Evolutionary conservation across 2,329 filamentous ascomycete genomes (phyloP).

Genomic region (Ophiostoma ulmi): DNA sequence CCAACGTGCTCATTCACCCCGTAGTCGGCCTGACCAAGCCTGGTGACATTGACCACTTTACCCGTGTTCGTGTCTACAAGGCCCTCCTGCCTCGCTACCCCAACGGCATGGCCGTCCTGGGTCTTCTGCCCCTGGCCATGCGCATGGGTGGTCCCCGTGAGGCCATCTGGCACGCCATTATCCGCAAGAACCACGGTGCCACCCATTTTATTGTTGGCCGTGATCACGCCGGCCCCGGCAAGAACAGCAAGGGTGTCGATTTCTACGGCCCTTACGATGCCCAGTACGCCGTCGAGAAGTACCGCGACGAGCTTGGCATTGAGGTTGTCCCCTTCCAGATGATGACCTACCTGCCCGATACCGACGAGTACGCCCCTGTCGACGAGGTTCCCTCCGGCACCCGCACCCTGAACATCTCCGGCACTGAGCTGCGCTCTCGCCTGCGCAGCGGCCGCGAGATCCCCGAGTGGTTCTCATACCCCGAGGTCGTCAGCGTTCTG

Average conservation of each 20-base stretch:
- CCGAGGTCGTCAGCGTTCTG: slow-evolving; percentile 93
- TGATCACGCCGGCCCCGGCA: slow-evolving; percentile 95
- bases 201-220: slow-evolving; percentile 99
- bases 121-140: slow-evolving; percentile 93
- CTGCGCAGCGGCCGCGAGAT: slow-evolving; percentile 90
- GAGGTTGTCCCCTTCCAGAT: slow-evolving; percentile 99
- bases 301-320: slow-evolving; percentile 93
- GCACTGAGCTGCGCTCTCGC: slow-evolving; percentile 85
- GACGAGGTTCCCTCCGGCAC: slow-evolving; percentile 80
- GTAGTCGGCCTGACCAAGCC: slow-evolving; percentile 98
- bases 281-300: slow-evolving; percentile 92
- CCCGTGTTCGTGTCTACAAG: slow-evolving; percentile 97
- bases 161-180: slow-evolving; percentile 99
- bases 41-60: slow-evolving; percentile 99
- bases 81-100: slow-evolving; percentile 93
- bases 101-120: slow-evolving; percentile 97
- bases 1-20: slow-evolving; percentile 98
- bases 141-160: slow-evolving; percentile 98
- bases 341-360: slow-evolving; percentile 98
- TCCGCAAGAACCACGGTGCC: slow-evolving; percentile 98
- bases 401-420: slow-evolving; percentile 82
- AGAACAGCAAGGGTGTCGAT: slow-evolving; percentile 94
- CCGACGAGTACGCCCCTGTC: slow-evolving; percentile 90
- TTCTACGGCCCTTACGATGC: slow-evolving; percentile 99
- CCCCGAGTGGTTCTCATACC: slow-evolving; percentile 99